phyloP scores from a whole-genome alignment of 331 rosid genomes.

The Dryas integrifolia region DNA sequence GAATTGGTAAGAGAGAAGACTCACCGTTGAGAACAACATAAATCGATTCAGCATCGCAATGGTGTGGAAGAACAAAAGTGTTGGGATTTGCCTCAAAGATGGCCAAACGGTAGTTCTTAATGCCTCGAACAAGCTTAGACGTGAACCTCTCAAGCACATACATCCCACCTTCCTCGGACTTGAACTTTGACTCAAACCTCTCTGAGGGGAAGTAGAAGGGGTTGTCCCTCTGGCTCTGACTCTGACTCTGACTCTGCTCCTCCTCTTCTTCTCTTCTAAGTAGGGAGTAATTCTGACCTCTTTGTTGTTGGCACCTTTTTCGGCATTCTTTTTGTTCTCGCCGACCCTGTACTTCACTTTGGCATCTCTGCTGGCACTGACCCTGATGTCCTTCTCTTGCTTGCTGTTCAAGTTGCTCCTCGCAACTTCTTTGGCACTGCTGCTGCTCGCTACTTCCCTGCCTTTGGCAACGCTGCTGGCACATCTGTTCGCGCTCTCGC shows the following conservation, averaged over 20 bases:
- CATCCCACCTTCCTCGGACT: conserved; percentile 39
- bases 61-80: conserved; percentile 57
- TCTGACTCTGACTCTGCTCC: conserved; percentile 1
- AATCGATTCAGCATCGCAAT: conserved; percentile 55
- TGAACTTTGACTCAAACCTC: conserved; percentile 27
- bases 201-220: conserved; percentile 48
- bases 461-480: conserved; percentile 3
- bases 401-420: background rate
- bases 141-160: conserved; percentile 41
- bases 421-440: background rate
- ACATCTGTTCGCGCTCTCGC: background rate
- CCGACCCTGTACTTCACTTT: background rate
- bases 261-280: background rate
- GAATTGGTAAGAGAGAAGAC: background rate
- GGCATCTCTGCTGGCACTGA: conserved; percentile 3
- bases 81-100: conserved; percentile 42
- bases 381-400: background rate
- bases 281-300: background rate
- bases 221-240: conserved; percentile 25
- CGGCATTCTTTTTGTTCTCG: background rate
- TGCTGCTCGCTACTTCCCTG: background rate
- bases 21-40: conserved; percentile 39
- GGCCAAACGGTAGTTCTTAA: conserved; percentile 41
- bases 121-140: conserved; percentile 35
- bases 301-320: background rate